These are phyloP conservation scores for Candida parachauliodes DNA, from an alignment of 805 yeast genomes.

Conservation along the genomic window DNA sequence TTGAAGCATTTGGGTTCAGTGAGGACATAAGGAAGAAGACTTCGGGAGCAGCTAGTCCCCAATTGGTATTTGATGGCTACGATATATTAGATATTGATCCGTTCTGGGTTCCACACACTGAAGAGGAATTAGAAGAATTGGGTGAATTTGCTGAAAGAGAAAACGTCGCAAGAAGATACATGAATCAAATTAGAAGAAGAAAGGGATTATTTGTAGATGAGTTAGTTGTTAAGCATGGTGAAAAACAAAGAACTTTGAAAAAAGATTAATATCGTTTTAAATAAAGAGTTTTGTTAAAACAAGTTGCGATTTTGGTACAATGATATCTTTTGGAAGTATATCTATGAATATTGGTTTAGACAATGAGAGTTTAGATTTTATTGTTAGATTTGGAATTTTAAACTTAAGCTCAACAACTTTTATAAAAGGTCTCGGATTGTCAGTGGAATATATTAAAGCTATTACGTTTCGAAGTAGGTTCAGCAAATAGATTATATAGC, in stretches of 20 bases:
- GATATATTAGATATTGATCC: constrained; percentile 90
- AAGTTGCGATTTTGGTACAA: not conserved
- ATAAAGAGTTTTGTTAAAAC: too few species aligned
- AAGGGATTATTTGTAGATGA: constrained; percentile 90
- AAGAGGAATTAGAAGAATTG: constrained; percentile 87
- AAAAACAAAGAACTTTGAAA: constrained; percentile 86
- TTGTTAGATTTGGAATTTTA: too few species aligned
- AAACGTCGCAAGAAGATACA: constrained; percentile 82
- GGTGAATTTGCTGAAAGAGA: constrained; percentile 93
- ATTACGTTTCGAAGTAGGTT: too few species aligned
- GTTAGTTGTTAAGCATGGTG: constrained; percentile 87
- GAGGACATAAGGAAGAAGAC: constrained; percentile 92
- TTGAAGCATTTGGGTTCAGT: constrained; percentile 94
- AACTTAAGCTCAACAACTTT: too few species aligned
- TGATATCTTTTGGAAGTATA: too few species aligned
- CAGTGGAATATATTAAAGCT: too few species aligned
- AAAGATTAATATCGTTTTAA: constrained; percentile 51
- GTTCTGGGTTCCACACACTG: constrained; percentile 98
- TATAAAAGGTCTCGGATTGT: too few species aligned
- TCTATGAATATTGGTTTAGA: too few species aligned
- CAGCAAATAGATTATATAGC: too few species aligned
- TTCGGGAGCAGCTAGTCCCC: constrained; percentile 97
- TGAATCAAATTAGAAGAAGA: constrained; percentile 75
- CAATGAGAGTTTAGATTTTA: too few species aligned
- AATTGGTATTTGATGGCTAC: constrained; percentile 84